Percentiles rank a stretch among this genome's conserved stretches.
These are phyloP conservation scores for Fistulinella cinereoalba DNA, from an alignment of 1,284 basidiomycete genomes.

Conservation along the genomic window DNA sequence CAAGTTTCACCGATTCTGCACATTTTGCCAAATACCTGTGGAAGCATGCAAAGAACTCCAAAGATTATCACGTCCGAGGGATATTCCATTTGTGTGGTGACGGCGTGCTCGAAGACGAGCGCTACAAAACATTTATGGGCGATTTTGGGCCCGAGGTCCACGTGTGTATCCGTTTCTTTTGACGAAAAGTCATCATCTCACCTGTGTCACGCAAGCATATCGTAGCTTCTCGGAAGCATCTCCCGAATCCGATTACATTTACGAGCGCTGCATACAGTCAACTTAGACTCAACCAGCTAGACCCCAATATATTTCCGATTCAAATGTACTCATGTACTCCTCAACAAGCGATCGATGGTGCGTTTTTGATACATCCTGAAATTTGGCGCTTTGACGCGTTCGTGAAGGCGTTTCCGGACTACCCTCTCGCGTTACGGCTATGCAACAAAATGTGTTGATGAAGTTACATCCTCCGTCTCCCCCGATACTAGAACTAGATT, in stretches of 20 bases:
- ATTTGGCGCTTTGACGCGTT: neutral
- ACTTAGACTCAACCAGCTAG: constrained; percentile 70
- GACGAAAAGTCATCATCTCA: neutral
- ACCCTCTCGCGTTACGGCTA: constrained; percentile 43
- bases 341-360: constrained; percentile 43
- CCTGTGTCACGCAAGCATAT: constrained; percentile 52
- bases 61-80: constrained; percentile 49
- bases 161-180: constrained; percentile 37
- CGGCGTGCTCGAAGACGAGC: constrained; percentile 63
- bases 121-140: constrained; percentile 73
- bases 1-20: constrained; percentile 48
- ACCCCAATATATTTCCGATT: constrained; percentile 71
- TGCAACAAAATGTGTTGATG: constrained; percentile 36
- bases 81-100: constrained; percentile 69
- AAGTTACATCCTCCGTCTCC: constrained; percentile 47
- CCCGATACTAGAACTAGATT: constrained; percentile 37
- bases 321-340: constrained; percentile 53
- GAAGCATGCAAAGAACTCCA: constrained; percentile 38
- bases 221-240: constrained; percentile 58
- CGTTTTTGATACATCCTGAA: constrained; percentile 9
- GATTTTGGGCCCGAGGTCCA: constrained; percentile 58
- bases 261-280: constrained; percentile 73
- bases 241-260: constrained; percentile 70
- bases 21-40: constrained; percentile 52
- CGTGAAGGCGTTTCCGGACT: constrained; percentile 46